Evolutionary conservation across 192 early-diverging fungal genomes (phyloP), one percentile per base, ranked within the genome.

Genomic region (Rhizoclosmatium globosum): DNA sequence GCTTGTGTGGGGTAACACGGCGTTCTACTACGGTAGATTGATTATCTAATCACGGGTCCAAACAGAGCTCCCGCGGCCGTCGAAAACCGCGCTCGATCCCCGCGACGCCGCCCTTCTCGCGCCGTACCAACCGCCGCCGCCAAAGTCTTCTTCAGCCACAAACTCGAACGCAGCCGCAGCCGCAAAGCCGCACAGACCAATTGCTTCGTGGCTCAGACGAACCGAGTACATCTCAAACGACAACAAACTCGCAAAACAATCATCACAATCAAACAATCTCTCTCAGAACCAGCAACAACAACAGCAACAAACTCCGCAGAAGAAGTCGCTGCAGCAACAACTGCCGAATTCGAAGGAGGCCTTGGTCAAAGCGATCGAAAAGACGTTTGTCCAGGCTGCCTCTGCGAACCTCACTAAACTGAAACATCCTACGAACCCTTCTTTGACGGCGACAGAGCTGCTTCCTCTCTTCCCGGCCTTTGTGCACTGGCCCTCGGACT

Each of bases 401-500:
- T 41, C 53, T 13, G 67, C 71, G 6, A 15, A 66, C 46, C 41
- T 84, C 47, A 38, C 53, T 19, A 64, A 60, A 3, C 59, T 84
- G 11, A 65, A 77, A 42, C 82, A 84, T 50, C 82, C 82, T 15
- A 71, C 68, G 13, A 84, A 84, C 41, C 78, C 78, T 11, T 61
- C 74, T 3, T 48, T 84, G 23, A 71, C 60, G 44, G 79, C 75
- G 41, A 79, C 56, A 15, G 82, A 84, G 47, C 69, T 84, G 19
- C 47, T 84, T 42, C 82, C 79, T 15, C 67, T 84, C 61, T 84
- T 84, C 67, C 82, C 82, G 1, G 82, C 80, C 47, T 81, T 78
- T 39, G 79, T 75, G 57, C 76, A 76, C 23, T 77, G 78, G 78
- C 68, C 74, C 43, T 46, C 64, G 43, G 50, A 46, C n/a, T 81